Base-by-base conservation (phyloP, 2,329 filamentous ascomycete genomes). In the Claviceps quebecensis region DNA sequence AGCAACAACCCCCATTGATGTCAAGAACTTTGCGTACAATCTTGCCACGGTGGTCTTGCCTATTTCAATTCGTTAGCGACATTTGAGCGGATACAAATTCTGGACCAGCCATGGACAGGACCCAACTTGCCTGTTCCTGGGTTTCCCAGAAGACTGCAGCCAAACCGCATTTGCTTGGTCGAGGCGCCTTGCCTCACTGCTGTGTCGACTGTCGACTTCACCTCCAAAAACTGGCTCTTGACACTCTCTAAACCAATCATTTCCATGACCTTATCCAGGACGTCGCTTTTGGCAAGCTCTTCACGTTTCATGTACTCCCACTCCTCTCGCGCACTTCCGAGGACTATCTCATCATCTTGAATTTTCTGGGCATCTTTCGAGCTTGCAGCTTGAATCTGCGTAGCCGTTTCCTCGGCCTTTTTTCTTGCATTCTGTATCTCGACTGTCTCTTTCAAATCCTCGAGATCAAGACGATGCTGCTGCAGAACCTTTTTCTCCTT, bases 31-130 rank as follows among this genome's bases (percentile, higher is more conserved):
- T 0, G 77, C 82, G 52, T 87, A 89, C 0, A 85, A 65, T 0
- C 85, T 73, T 0, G 86, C 86, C 0, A 90, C 81, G 0, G 86
- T 90, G 0, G 86, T 91, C 68, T 89, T 89, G 0, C 65, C 66
- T 69, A 19, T 44, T 26, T 3, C 6, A 23, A n/a, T 2, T 9
- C 1, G 14, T 44, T 7, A 44, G 41, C 14, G 2, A 16, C 2
- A 5, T 44, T 44, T 11, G 11, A 16, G 11, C 16, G 2, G 11
- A 23, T 34, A 11, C 3, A 34, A 34, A 16, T 9, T 44, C 13
- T 26, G 22, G 41, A 2, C 19, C 41, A 23, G 41, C 23, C 11
- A 6, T 44, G 19, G 11, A 44, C 1, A 4, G 16, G 8, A 6
- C 23, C 16, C 0, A 7, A 51, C 67, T 61, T 65, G 77, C 83